These are phyloP conservation scores for Speleostelium caveatum DNA, from an alignment of 78 protist genomes.

Conservation along the genomic window DNA sequence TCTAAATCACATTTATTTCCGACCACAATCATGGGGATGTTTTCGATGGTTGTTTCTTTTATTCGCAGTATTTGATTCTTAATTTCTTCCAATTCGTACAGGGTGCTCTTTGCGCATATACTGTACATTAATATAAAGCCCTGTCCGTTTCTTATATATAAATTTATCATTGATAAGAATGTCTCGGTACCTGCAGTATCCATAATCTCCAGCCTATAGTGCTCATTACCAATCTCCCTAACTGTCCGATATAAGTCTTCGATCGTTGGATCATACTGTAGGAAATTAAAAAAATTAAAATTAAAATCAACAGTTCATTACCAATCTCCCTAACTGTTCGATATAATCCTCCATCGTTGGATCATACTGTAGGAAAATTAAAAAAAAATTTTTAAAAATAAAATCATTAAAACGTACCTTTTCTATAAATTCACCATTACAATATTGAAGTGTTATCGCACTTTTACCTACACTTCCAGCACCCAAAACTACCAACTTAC, in stretches of 20 bases:
- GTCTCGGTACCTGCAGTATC: conserved; percentile 81
- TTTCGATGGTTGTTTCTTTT: conserved; percentile 37
- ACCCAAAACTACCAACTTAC: conserved; percentile 25
- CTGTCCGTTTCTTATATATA: conserved; percentile 88
- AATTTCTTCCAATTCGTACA: conserved; percentile 80
- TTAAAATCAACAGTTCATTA: neutral
- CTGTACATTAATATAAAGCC: conserved; percentile 92
- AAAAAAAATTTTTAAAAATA: no score
- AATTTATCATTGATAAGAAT: conserved; percentile 89
- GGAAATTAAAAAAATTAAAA: no score
- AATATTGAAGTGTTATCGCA: conserved; percentile 44
- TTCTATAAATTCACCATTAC: conserved; percentile 45
- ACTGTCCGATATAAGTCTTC: conserved; percentile 71
- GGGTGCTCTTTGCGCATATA: conserved; percentile 77
- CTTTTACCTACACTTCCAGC: conserved; percentile 46
- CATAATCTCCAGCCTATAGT: conserved; percentile 54
- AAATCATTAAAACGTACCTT: neutral
- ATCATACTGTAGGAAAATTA: conserved; percentile 10
- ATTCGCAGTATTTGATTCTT: conserved; percentile 85
- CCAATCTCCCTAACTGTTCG: conserved; percentile 48
- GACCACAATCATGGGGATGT: conserved; percentile 47
- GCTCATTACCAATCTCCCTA: conserved; percentile 27
- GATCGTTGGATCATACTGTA: conserved; percentile 63
- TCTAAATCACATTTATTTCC: conserved; percentile 72
- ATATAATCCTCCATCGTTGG: conserved; percentile 78